Conservation (phyloP, 1,284 basidiomycete species). For the Cystobasidium sp. region DNA sequence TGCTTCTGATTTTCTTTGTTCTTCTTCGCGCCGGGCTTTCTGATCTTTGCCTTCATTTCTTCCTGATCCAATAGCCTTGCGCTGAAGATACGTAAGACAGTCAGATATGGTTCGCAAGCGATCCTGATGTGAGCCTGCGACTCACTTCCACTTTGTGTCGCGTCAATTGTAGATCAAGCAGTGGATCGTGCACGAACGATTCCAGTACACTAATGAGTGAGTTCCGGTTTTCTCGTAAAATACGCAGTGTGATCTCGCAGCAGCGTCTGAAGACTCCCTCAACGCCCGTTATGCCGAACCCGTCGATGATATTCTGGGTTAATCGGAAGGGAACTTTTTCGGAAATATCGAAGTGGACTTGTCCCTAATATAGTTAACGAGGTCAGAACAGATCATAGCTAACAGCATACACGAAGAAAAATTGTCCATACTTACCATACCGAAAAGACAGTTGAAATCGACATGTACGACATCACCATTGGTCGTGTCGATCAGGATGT, state of each 20-base stretch:
- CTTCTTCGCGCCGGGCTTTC: slow-evolving; percentile 54
- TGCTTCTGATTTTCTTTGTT: slow-evolving; percentile 61
- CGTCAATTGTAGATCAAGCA: slow-evolving; percentile 92
- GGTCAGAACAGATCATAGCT: too few species aligned
- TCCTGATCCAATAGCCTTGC: not conserved
- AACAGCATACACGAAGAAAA: too few species aligned
- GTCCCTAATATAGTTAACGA: not conserved
- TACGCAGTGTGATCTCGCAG: slow-evolving; percentile 86
- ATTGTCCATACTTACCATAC: slow-evolving; percentile 83
- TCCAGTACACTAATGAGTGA: slow-evolving; percentile 95
- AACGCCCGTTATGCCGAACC: slow-evolving; percentile 88
- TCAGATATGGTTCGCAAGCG: not conserved
- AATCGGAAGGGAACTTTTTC: slow-evolving; percentile 95
- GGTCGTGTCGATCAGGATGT: slow-evolving; percentile 87
- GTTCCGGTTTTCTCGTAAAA: slow-evolving; percentile 89
- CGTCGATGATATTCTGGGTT: slow-evolving; percentile 92
- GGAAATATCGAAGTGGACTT: slow-evolving; percentile 71
- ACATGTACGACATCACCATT: slow-evolving; percentile 95
- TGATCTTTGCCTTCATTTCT: slow-evolving; percentile 40
- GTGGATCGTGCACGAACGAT: slow-evolving; percentile 95
- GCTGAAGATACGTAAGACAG: not conserved
- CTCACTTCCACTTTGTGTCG: slow-evolving; percentile 54
- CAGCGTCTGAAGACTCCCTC: slow-evolving; percentile 94
- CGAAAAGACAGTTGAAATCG: slow-evolving; percentile 98
- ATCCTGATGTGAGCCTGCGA: too few species aligned